Evolutionary conservation across 2,329 filamentous ascomycete species (phyloP), one percentile per base, ranked within the genome.

Genomic region (Sclerotinia glacialis): DNA sequence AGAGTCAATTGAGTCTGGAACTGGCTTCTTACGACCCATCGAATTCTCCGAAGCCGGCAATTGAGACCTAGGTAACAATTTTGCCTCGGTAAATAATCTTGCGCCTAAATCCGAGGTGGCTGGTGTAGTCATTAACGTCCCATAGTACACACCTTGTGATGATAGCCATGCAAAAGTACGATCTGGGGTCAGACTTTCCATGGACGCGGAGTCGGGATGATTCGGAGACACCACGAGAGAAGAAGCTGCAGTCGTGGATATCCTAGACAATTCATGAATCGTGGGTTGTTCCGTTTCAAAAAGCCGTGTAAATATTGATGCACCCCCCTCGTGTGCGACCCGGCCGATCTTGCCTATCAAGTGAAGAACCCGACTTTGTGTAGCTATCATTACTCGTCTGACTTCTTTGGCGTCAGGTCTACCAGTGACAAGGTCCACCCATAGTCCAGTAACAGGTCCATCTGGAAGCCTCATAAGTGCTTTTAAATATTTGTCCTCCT

Each of bases 401-500:
- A 89, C 78, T 72, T 97, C 93, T 47, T 49, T 66, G 9, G 86
- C 78, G 71, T 86, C 82, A n/a, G 71, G 65, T 46, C 67, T 65
- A 85, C 86, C 47, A 81, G 80, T 44, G 49, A 96, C 79, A 47
- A 85, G 82, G 74, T 98, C 94, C 12, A 90, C 89, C 87, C 92
- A 97, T 21, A 98, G 76, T 1, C 95, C 95, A 0, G 91, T 92
- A 46, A 98, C 85, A 0, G 93, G 87, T 0, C 90, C 91, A 77
- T 97, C 93, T 1, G 89, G 86, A 9, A 93, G 84, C 76, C 90
- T 93, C 77, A 93, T 93, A 26, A 99, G 84, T 46, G 84, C 85
- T 77, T 94, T 94, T 68, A 96, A 79, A 77, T 96, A 97, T 78
- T 92, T 93, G 77, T 99, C 95, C 78, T 98, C 93, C 75, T 94